Evolutionary conservation across 2,329 filamentous ascomycete species (phyloP).

Genomic region (Aspergillus candidus): DNA sequence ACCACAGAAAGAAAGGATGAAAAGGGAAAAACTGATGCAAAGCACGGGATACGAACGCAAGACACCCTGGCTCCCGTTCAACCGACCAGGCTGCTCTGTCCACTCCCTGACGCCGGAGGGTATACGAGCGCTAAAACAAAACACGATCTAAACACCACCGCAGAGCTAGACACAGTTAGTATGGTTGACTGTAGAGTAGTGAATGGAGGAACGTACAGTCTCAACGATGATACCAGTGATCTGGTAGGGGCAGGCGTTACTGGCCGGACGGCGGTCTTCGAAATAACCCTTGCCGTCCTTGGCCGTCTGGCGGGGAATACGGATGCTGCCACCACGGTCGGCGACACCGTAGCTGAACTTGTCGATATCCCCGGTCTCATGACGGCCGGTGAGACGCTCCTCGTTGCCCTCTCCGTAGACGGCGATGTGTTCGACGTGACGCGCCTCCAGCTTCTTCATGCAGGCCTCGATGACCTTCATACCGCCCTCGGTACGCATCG

Average conservation of each 20-base stretch:
- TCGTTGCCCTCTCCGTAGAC: constrained; percentile 97
- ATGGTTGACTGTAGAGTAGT: background rate
- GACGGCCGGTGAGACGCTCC: constrained; percentile 80
- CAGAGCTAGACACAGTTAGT: constrained; percentile 27
- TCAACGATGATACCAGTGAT: constrained; percentile 76
- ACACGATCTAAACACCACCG: constrained; percentile 34
- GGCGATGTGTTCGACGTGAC: constrained; percentile 77
- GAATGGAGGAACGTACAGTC: constrained; percentile 42
- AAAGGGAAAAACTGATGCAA: constrained; percentile 16
- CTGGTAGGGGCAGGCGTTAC: constrained; percentile 83
- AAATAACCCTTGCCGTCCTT: constrained; percentile 94
- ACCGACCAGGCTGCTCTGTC: constrained; percentile 31
- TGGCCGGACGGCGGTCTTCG: constrained; percentile 75
- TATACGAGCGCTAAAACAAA: constrained; percentile 36
- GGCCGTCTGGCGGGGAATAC: constrained; percentile 79
- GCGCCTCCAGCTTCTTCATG: constrained; percentile 74
- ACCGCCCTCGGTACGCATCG: constrained; percentile 84
- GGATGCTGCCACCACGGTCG: constrained; percentile 90
- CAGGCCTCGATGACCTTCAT: constrained; percentile 90
- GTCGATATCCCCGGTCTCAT: constrained; percentile 93
- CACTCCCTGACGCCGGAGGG: constrained; percentile 35
- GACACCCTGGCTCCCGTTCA: constrained; percentile 20
- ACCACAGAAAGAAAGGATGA: constrained; percentile 17
- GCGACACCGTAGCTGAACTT: constrained; percentile 90
- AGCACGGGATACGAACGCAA: constrained; percentile 17